Percentiles rank a stretch among this genome's conserved stretches.
Conservation (phyloP, 2,329 filamentous ascomycete species). For the Madurella fahalii region DNA sequence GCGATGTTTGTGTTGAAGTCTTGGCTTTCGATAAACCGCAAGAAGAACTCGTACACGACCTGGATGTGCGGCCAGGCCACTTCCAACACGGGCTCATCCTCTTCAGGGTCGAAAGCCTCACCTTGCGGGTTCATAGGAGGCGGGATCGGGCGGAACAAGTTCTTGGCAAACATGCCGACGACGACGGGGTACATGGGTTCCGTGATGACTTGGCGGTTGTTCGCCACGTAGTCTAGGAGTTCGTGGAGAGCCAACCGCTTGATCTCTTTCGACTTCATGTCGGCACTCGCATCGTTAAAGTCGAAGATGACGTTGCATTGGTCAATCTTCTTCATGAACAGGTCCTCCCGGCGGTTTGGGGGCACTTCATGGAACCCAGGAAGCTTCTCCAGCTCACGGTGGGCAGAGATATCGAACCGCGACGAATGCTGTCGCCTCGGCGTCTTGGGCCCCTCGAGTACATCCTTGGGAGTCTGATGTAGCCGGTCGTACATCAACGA, state of each 20-base stretch:
- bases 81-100: slow-evolving; percentile 96
- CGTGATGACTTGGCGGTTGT: slow-evolving; percentile 96
- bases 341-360: slow-evolving; percentile 86
- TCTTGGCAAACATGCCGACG: slow-evolving; percentile 99
- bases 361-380: slow-evolving; percentile 97
- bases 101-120: slow-evolving; percentile 96
- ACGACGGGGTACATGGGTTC: slow-evolving; percentile 98
- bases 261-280: slow-evolving; percentile 99
- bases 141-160: slow-evolving; percentile 93
- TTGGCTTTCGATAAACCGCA: slow-evolving; percentile 97
- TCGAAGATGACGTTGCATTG: slow-evolving; percentile 99
- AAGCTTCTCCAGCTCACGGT: slow-evolving; percentile 93
- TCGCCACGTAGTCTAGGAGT: slow-evolving; percentile 94
- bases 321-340: slow-evolving; percentile 99
- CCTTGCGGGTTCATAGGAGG: slow-evolving; percentile 97
- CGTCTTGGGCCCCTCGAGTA: slow-evolving; percentile 89
- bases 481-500: slow-evolving; percentile 83
- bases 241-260: slow-evolving; percentile 95
- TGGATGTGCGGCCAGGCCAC: slow-evolving; percentile 99
- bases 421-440: slow-evolving; percentile 97
- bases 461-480: slow-evolving; percentile 92
- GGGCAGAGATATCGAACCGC: slow-evolving; percentile 94
- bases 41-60: slow-evolving; percentile 98
- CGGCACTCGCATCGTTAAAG: slow-evolving; percentile 95
- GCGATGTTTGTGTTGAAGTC: slow-evolving; percentile 99